Evolutionary conservation across 441 rosid species (phyloP), one percentile per base, ranked within the genome.

Genomic region (Erodium trifolium): DNA sequence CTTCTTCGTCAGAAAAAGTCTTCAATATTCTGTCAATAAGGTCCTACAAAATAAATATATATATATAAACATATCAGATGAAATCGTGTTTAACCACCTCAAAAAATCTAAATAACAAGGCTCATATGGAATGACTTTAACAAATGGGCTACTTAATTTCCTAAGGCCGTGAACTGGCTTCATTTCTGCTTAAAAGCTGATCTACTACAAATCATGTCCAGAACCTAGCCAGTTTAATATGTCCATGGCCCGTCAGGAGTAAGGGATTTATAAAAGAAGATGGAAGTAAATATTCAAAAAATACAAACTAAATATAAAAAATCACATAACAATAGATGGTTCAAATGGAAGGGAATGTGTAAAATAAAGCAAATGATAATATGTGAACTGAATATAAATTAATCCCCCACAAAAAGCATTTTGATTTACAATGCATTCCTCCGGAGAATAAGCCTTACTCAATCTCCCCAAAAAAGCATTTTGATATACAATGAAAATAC

Each of bases 21-120:
- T 73, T 70, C 73, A 92, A 77, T 71, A 92, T 89, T 76, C 98
- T 82, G 31, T 87, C 95, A 49, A 90, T 92, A 71, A 95, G 99
- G 68, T 92, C 98, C 99, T 95, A 70, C 72, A 77, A 69, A 79
- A 70, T 71, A 78, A 27, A 57, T 8, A 47, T 47, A 1, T 31
- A 3, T 2, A 31, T 23, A 31, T 1, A 31, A 47, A 47, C 19
- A 3, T 14, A 14, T 51, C 59, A 51, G 7, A 51, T n/a, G 53
- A 14, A 51, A 14, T 51, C 59, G 17, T n/a, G 6, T 5, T 51
- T 4, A n/a, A 14, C 59, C 41, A 51, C 17, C 59, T 51, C 18
- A 5, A 51, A n/a, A 51, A 14, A 11, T 31, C 17, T 51, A 3
- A 51, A 11, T 14, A 51, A n/a, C 18, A 51, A 14, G 18, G 59